A percentile compares a stretch with the other conserved stretches of the same genome.
These are phyloP conservation scores for Zymoseptoria ardabiliae DNA, from an alignment of 2,329 filamentous ascomycete species.

Conservation along the genomic window DNA sequence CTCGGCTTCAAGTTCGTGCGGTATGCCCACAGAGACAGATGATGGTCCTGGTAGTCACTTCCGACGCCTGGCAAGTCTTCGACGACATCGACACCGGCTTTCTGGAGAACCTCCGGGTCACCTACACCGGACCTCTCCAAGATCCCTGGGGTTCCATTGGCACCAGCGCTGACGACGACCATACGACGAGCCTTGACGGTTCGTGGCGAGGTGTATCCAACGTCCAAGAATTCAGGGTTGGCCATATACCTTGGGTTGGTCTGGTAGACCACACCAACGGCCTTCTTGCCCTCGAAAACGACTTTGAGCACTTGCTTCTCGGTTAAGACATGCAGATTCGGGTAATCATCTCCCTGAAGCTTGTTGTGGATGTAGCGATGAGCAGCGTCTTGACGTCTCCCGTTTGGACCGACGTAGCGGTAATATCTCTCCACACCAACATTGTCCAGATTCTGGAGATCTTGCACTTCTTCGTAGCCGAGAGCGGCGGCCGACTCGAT, in stretches of 20 bases:
- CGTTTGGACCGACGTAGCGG: conserved; percentile 44
- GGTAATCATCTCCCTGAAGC: conserved; percentile 41
- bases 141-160: conserved; percentile 49
- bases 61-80: conserved; percentile 28
- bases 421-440: conserved; percentile 38
- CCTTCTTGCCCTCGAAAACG: conserved; percentile 35
- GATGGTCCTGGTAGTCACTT: conserved; percentile 29
- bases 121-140: conserved; percentile 57
- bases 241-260: conserved; percentile 36
- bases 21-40: conserved; percentile 49
- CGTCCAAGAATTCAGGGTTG: conserved; percentile 23
- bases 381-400: conserved; percentile 51
- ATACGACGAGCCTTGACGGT: conserved; percentile 48
- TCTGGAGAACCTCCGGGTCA: conserved; percentile 39
- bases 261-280: conserved; percentile 53
- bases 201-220: conserved; percentile 33
- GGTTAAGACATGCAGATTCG: conserved; percentile 53
- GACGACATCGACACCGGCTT: conserved; percentile 22
- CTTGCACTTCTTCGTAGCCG: conserved; percentile 46
- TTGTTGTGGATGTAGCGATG: conserved; percentile 49
- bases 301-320: conserved; percentile 49
- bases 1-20: conserved; percentile 38
- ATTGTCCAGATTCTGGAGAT: conserved; percentile 46
- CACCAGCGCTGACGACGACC: conserved; percentile 54
- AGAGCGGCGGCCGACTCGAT: conserved; percentile 41